A percentile compares a stretch with the other conserved stretches of the same genome.
These are phyloP conservation scores for Penicillium sp. DNA, from an alignment of 2,329 filamentous ascomycete genomes.

Conservation along the genomic window DNA sequence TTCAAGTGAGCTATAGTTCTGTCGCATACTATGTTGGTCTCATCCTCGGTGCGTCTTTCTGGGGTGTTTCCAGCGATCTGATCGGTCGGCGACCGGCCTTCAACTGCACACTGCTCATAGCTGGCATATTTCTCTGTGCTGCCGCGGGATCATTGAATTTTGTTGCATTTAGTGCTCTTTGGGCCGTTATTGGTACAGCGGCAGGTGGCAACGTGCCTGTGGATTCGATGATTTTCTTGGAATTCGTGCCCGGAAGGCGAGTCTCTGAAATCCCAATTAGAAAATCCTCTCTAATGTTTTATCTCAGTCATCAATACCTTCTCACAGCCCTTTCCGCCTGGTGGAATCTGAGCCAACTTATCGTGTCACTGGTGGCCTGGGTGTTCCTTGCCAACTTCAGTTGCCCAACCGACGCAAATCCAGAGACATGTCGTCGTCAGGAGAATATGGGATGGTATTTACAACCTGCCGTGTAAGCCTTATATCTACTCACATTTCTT, in stretches of 20 bases:
- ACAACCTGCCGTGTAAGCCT: background rate
- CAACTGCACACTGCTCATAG: conserved; percentile 51
- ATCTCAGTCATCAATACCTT: conserved; percentile 32
- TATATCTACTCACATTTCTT: background rate
- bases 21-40: conserved; percentile 46
- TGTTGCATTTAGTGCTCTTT: conserved; percentile 32
- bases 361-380: conserved; percentile 34
- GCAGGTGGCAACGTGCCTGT: conserved; percentile 34
- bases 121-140: conserved; percentile 37
- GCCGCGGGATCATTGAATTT: conserved; percentile 32
- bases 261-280: background rate
- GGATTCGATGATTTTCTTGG: conserved; percentile 36
- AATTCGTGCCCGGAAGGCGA: conserved; percentile 33
- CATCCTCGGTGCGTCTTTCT: conserved; percentile 53
- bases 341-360: conserved; percentile 55
- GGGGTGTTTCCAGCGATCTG: conserved; percentile 49
- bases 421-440: conserved; percentile 23
- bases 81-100: conserved; percentile 52
- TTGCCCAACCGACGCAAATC: conserved; percentile 30
- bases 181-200: conserved; percentile 34
- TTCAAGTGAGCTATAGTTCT: conserved; percentile 36
- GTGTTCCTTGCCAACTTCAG: conserved; percentile 35
- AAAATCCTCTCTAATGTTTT: background rate
- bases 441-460: conserved; percentile 37
- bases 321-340: conserved; percentile 49